Percentiles rank a stretch among this genome's conserved stretches.
These are phyloP conservation scores for Phytophthora tentaculata DNA, from an alignment of 352 stramenopile species.

Conservation along the genomic window DNA sequence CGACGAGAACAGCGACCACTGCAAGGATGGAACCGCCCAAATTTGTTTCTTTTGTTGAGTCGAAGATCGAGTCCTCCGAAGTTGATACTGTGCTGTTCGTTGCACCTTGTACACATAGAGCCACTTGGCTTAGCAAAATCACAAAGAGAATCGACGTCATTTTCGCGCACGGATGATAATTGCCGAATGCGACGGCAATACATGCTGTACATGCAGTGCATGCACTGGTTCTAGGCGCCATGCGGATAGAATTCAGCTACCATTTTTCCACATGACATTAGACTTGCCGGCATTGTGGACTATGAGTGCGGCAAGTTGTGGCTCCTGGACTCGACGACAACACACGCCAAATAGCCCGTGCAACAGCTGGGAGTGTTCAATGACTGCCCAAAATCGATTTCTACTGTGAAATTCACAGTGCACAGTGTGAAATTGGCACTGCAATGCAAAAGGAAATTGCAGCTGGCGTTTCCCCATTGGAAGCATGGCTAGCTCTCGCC, in stretches of 20 bases:
- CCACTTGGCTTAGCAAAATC: conserved; percentile 22
- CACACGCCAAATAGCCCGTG: conserved; percentile 12
- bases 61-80: conserved; percentile 38
- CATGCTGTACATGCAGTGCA: background rate
- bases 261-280: conserved; percentile 28
- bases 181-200: conserved; percentile 13
- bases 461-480: conserved; percentile 18
- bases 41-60: conserved; percentile 29
- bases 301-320: conserved; percentile 15
- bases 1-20: conserved; percentile 39
- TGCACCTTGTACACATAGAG: conserved; percentile 13
- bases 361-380: conserved; percentile 17
- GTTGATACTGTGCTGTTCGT: conserved; percentile 14
- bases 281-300: conserved; percentile 14
- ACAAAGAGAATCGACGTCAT: conserved; percentile 24
- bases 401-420: background rate
- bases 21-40: conserved; percentile 36
- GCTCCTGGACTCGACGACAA: conserved; percentile 19
- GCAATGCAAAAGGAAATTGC: conserved; percentile 21
- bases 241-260: conserved; percentile 31
- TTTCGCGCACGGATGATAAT: conserved; percentile 16
- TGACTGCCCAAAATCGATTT: conserved; percentile 7
- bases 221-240: conserved; percentile 24
- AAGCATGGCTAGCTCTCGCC: conserved; percentile 18
- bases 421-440: background rate